Evolutionary conservation across 2,329 filamentous ascomycete genomes (phyloP).

Genomic region (Fusarium goolgardi): DNA sequence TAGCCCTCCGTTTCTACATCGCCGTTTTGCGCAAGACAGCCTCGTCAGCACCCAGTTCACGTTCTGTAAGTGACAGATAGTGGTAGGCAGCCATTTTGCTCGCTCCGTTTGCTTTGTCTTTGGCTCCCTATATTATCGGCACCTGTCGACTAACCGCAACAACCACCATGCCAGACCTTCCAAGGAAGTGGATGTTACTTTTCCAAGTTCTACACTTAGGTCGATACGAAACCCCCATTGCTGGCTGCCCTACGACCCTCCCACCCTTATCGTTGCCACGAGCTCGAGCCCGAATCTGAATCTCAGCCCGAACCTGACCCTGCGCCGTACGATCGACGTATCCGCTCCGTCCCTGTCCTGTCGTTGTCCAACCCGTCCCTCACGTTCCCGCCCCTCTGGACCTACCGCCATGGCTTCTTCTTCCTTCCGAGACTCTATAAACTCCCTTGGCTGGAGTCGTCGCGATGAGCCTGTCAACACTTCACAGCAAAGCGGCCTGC

Average conservation of each 20-base stretch:
- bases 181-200: slow-evolving; percentile 27
- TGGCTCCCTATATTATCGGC: slow-evolving; percentile 40
- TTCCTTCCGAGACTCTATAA: slow-evolving; percentile 94
- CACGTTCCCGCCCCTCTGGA: slow-evolving; percentile 36
- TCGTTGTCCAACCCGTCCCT: slow-evolving; percentile 33
- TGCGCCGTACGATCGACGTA: slow-evolving; percentile 45
- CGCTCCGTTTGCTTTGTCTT: slow-evolving; percentile 15
- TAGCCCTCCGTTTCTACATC: slow-evolving; percentile 29
- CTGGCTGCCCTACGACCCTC: slow-evolving; percentile 27
- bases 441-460: slow-evolving; percentile 93
- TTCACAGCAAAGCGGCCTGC: slow-evolving; percentile 73
- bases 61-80: slow-evolving; percentile 19
- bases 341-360: slow-evolving; percentile 42
- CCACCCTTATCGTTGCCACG: slow-evolving; percentile 41
- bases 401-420: slow-evolving; percentile 77
- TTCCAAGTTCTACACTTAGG: slow-evolving; percentile 20
- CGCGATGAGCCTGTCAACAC: slow-evolving; percentile 83
- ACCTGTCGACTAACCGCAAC: slow-evolving; percentile 41
- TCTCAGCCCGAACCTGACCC: slow-evolving; percentile 37
- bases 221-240: slow-evolving; percentile 31
- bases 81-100: slow-evolving; percentile 25
- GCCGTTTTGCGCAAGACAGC: slow-evolving; percentile 35
- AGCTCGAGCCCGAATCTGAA: slow-evolving; percentile 36
- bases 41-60: slow-evolving; percentile 34
- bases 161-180: slow-evolving; percentile 24